Evolutionary conservation across 148 eudicot genomes (phyloP).

Genomic region (Chenopodium quinoa): DNA sequence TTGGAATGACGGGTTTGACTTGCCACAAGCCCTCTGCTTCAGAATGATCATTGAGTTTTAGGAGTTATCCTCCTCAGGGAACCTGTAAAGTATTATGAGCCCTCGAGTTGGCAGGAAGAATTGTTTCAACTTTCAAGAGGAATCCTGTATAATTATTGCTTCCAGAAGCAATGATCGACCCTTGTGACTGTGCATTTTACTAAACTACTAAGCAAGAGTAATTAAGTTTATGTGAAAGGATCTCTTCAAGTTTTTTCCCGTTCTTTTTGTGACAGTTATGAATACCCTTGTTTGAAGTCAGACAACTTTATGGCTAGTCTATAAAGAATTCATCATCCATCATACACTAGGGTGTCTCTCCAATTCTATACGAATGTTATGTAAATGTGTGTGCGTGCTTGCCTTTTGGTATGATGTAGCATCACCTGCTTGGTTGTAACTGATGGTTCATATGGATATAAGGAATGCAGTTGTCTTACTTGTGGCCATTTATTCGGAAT

Average conservation of each 20-base stretch:
- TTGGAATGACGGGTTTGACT: too few species aligned
- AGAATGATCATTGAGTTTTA: background rate
- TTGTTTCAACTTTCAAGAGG: background rate
- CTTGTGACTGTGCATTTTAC: background rate
- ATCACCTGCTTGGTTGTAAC: conserved; percentile 5
- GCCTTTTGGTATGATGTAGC: background rate
- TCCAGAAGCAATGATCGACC: background rate
- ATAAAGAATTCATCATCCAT: background rate
- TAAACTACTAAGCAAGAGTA: background rate
- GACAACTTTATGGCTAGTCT: background rate
- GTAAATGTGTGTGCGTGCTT: background rate
- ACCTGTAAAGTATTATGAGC: background rate
- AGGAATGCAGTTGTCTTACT: conserved; percentile 68
- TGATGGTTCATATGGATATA: conserved; percentile 8
- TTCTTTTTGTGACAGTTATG: background rate
- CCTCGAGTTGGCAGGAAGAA: background rate
- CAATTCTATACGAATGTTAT: background rate
- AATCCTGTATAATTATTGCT: background rate
- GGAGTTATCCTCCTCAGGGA: background rate
- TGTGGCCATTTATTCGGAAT: conserved; percentile 90
- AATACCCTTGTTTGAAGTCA: background rate
- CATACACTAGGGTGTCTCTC: background rate
- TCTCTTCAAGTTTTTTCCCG: background rate
- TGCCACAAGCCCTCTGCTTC: background rate
- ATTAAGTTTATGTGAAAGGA: background rate